Percentiles rank a stretch among this genome's conserved stretches.
phyloP scores from a whole-genome alignment of 768 basidiomycete genomes.

The Boletellus ananiceps region DNA sequence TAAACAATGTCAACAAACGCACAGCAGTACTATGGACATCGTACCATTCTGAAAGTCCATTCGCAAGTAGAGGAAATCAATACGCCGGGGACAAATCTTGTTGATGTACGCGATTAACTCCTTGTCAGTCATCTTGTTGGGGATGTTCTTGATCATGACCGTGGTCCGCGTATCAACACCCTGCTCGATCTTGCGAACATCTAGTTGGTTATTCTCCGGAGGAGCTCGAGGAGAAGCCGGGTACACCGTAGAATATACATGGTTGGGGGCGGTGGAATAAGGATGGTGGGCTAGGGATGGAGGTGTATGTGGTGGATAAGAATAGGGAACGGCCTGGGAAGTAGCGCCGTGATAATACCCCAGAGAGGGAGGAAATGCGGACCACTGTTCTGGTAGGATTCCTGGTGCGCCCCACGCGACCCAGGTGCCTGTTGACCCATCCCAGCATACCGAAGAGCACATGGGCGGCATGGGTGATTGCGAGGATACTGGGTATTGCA shows the following conservation, averaged over 20 bases:
- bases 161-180: slow-evolving; percentile 80
- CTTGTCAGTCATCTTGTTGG: slow-evolving; percentile 83
- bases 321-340: slow-evolving; percentile 22
- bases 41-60: slow-evolving; percentile 83
- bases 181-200: slow-evolving; percentile 66
- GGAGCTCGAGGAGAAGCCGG: slow-evolving; percentile 25
- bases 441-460: slow-evolving; percentile 29
- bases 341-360: slow-evolving; percentile 26
- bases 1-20: slow-evolving; percentile 2
- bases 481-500: slow-evolving; percentile 27
- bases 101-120: slow-evolving; percentile 65
- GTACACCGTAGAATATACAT: slow-evolving; percentile 20
- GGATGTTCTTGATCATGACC: slow-evolving; percentile 90
- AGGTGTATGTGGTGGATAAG: slow-evolving; percentile 26
- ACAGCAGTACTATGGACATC: slow-evolving; percentile 13
- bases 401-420: slow-evolving; percentile 27
- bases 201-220: slow-evolving; percentile 53
- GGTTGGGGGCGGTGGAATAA: slow-evolving; percentile 17
- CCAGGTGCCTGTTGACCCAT: slow-evolving; percentile 27
- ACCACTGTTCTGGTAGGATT: slow-evolving; percentile 27
- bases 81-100: slow-evolving; percentile 67
- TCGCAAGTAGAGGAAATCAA: slow-evolving; percentile 84
- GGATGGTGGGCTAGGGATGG: slow-evolving; percentile 19
- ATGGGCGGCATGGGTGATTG: slow-evolving; percentile 27
- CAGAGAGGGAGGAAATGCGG: slow-evolving; percentile 23